Base-by-base conservation (phyloP, 768 basidiomycete genomes). In the Lentinula sp. region DNA sequence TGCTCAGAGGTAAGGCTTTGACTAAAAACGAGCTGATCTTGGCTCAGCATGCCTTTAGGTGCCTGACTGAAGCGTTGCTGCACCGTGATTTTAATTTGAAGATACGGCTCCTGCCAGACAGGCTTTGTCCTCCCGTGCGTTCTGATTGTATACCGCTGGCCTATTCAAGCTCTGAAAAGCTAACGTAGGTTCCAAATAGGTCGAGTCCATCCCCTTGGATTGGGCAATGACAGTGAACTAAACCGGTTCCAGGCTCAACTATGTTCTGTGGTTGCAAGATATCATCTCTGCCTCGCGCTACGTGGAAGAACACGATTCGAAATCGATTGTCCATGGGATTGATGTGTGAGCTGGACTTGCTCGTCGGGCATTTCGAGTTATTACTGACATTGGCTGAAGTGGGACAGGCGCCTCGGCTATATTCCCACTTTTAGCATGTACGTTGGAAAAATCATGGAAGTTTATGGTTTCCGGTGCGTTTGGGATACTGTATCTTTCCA, bases 371-470 rank as follows among this genome's bases (percentile, higher is more conserved):
- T 3, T 37, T 4, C 21, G 15, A 10, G 21, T 32, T 23, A 1
- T n/a, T 5, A 21, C 32, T 40, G n/a, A 56, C 16, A n/a, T 4
- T 28, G 7, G 10, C 28, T 18, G 8, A 4, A 93, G 93, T 42
- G 96, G 96, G 21, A 96, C 95, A 7, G 96, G 96, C 0, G 87
- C 94, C 6, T 91, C 91, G 0, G 89, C 85, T 0, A 93, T 98
- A 59, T 98, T 97, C 65, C 88, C 95, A 0, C 76, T 98, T 1
- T 76, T 98, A 0, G 83, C 78, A 0, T 88, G 87, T 64, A 75
- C 76, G 1, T 65, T 84, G 39, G 73, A 84, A 48, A 69, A 76
- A 5, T 69, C 63, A 4, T 91, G 89, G 85, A 67, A 66, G 1
- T 84, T 95, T 59, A 63, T 83, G 21, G 92, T 82, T 0, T 92